Evolutionary conservation across 441 rosid species (phyloP).

Genomic region (Mallotus japonicus): DNA sequence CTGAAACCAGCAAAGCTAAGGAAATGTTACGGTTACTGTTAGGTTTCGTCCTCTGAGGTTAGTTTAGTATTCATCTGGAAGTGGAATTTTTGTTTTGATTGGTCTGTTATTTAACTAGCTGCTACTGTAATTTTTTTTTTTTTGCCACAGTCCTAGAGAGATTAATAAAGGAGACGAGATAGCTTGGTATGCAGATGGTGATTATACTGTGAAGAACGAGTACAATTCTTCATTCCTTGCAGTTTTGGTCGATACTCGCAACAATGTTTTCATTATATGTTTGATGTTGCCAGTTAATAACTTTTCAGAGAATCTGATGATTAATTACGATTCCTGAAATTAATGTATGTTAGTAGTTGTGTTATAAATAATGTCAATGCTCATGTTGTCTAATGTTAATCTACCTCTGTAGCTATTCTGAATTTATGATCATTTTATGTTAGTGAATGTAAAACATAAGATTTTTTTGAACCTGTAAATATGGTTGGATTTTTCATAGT

Average conservation of each 20-base stretch:
- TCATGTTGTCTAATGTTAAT: no score
- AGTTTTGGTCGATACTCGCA: constrained; percentile 63
- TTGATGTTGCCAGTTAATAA: neutral
- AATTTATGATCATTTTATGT: no score
- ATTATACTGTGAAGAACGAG: constrained; percentile 71
- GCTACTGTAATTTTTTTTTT: neutral
- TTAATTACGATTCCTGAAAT: neutral
- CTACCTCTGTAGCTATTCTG: no score
- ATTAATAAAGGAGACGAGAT: constrained; percentile 83
- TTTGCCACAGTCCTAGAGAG: constrained; percentile 59
- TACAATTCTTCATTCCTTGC: constrained; percentile 66
- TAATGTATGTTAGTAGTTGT: neutral
- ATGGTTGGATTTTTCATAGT: no score
- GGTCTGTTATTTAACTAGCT: neutral
- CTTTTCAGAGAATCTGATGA: neutral
- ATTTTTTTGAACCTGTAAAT: no score
- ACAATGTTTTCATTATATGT: neutral
- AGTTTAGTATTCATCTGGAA: neutral
- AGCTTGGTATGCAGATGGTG: constrained; percentile 95
- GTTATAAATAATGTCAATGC: no score
- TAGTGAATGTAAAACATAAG: no score
- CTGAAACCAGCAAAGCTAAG: constrained; percentile 48
- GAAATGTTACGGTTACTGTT: constrained; percentile 90
- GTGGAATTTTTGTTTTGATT: no score
- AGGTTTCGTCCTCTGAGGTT: constrained; percentile 94